Percentiles rank a stretch among this genome's conserved stretches.
These are phyloP conservation scores for Trametes sp. DNA, from an alignment of 1,284 basidiomycete genomes.

Conservation along the genomic window DNA sequence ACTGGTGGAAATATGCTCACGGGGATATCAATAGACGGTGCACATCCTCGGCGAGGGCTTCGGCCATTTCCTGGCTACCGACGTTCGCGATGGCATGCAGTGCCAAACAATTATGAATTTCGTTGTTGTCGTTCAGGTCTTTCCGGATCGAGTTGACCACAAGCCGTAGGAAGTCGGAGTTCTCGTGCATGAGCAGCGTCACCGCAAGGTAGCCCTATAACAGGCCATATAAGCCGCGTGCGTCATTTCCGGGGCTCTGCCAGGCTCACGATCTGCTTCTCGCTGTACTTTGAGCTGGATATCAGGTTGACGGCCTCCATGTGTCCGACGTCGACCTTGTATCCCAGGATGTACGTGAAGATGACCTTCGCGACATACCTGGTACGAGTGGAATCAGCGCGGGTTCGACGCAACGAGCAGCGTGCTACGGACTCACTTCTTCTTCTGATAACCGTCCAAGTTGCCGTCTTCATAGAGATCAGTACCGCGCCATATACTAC, in stretches of 20 bases:
- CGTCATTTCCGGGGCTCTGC: not conserved
- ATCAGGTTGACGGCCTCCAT: constrained; percentile 99
- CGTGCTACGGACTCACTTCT: constrained; percentile 76
- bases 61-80: constrained; percentile 98
- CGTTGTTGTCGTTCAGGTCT: constrained; percentile 94
- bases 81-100: constrained; percentile 99
- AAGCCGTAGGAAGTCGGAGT: constrained; percentile 93
- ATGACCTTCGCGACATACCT: constrained; percentile 97
- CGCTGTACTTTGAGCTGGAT: constrained; percentile 94
- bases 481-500: constrained; percentile 7
- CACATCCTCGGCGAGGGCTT: constrained; percentile 91
- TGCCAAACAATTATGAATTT: constrained; percentile 96
- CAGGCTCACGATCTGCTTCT: constrained; percentile 94
- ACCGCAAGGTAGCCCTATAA: constrained; percentile 94
- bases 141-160: constrained; percentile 99
- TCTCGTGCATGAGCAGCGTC: constrained; percentile 97
- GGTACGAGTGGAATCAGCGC: constrained; percentile 24
- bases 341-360: constrained; percentile 98
- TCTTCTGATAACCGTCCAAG: constrained; percentile 98
- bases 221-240: constrained; percentile 12
- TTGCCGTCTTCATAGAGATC: constrained; percentile 79
- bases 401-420: constrained; percentile 14
- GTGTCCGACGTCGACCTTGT: constrained; percentile 98
- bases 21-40: constrained; percentile 96
- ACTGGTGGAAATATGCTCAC: constrained; percentile 55